A percentile compares a stretch with the other conserved stretches of the same genome.
Evolutionary conservation across 2,329 filamentous ascomycete genomes (phyloP).

Genomic region (Aureobasidium sp.): DNA sequence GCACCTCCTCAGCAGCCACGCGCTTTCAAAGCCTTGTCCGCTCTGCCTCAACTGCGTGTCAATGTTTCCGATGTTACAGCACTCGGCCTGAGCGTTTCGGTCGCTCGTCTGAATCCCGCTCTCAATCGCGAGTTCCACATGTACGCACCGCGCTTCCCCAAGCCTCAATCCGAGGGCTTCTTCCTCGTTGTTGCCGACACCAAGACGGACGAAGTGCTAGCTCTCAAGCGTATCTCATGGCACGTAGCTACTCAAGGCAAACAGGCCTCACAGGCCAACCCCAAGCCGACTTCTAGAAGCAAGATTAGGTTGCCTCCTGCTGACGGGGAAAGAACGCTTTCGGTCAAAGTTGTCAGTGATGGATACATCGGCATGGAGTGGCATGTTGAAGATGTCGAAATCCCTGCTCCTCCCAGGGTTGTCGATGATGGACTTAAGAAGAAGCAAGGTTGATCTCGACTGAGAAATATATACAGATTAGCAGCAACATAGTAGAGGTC

Average conservation of each 20-base stretch:
- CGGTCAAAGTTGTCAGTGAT: conserved; percentile 75
- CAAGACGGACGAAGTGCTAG: conserved; percentile 65
- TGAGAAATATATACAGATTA: too few relatives aligned
- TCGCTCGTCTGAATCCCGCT: conserved; percentile 60
- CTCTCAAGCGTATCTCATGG: conserved; percentile 82
- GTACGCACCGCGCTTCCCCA: conserved; percentile 83
- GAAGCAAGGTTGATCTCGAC: not conserved
- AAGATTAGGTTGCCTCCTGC: conserved; percentile 52
- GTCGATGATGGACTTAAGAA: conserved; percentile 27
- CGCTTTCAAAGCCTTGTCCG: conserved; percentile 52
- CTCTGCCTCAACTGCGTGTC: conserved; percentile 62
- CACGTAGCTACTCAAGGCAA: conserved; percentile 17
- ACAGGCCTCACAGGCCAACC: conserved; percentile 18
- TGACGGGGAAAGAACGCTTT: conserved; percentile 51
- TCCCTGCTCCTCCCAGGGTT: conserved; percentile 31
- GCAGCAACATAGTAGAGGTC: not conserved
- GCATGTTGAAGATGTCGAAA: conserved; percentile 43
- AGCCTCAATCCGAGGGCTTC: conserved; percentile 88
- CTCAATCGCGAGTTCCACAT: conserved; percentile 61
- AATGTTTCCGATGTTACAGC: conserved; percentile 53
- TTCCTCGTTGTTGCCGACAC: conserved; percentile 70
- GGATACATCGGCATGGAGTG: conserved; percentile 71
- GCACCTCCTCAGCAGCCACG: conserved; percentile 35
- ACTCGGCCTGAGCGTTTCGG: conserved; percentile 50
- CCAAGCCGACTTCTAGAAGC: conserved; percentile 46